phyloP scores from a whole-genome alignment of 805 yeast species.

The Jamesozyma lodderae region DNA sequence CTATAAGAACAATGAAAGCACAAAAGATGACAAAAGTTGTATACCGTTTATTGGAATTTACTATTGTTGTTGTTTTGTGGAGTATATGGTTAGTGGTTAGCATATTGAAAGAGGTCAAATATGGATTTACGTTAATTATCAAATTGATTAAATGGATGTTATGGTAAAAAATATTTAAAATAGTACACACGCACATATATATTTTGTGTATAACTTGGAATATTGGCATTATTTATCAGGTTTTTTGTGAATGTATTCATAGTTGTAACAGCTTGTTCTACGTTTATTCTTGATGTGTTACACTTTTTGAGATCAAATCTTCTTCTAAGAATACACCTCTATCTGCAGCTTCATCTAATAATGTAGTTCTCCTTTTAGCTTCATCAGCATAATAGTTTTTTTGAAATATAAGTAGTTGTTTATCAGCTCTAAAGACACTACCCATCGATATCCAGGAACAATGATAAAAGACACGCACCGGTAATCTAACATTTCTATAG shows the following conservation, averaged over 20 bases:
- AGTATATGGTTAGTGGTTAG: constrained; percentile 26
- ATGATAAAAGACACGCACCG: constrained; percentile 35
- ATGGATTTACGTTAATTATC: constrained; percentile 10
- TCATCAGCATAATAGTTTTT: constrained; percentile 30
- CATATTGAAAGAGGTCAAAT: constrained; percentile 14
- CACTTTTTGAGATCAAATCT: constrained; percentile 2
- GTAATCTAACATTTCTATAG: constrained; percentile 33
- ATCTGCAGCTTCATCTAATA: constrained; percentile 38
- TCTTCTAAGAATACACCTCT: constrained; percentile 37
- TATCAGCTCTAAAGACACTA: constrained; percentile 36
- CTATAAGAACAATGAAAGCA: constrained; percentile 17
- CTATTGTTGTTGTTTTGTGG: constrained; percentile 24
- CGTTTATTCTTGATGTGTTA: neutral
- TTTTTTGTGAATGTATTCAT: too few species aligned
- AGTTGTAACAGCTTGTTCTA: too few species aligned
- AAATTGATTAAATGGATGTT: constrained; percentile 18
- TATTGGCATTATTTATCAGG: too few species aligned
- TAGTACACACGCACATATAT: neutral
- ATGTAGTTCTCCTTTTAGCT: constrained; percentile 27
- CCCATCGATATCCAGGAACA: constrained; percentile 36
- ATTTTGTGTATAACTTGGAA: too few species aligned
- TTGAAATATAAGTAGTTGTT: constrained; percentile 32
- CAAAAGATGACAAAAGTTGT: constrained; percentile 16
- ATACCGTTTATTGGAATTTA: constrained; percentile 22
- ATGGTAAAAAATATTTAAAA: constrained; percentile 13